Conservation (phyloP, 2,329 filamentous ascomycete species). For the Rhinocladiella similis region DNA sequence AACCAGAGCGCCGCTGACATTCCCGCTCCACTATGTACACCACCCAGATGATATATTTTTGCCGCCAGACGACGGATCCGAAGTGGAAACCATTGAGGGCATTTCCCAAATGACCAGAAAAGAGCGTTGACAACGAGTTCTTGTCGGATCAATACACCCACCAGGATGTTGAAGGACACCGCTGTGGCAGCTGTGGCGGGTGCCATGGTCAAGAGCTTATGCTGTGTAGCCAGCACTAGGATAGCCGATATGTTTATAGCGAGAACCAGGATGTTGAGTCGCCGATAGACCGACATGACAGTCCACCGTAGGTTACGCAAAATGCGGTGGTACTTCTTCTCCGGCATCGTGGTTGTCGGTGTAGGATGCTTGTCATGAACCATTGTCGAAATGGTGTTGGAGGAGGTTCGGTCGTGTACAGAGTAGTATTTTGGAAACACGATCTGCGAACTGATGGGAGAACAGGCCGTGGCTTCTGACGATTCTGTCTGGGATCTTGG, state of each 20-base stretch:
- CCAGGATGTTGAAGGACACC: constrained; percentile 47
- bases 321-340: constrained; percentile 29
- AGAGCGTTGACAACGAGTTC: constrained; percentile 55
- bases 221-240: constrained; percentile 37
- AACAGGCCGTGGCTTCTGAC: constrained; percentile 4
- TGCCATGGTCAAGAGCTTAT: constrained; percentile 35
- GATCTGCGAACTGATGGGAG: neutral
- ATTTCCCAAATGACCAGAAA: constrained; percentile 46
- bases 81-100: constrained; percentile 48
- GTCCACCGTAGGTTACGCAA: constrained; percentile 38
- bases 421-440: neutral
- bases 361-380: constrained; percentile 23
- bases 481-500: constrained; percentile 4
- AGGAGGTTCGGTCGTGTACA: constrained; percentile 15
- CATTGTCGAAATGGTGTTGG: constrained; percentile 19
- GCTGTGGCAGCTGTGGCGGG: constrained; percentile 40
- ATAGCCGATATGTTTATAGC: constrained; percentile 40
- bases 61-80: constrained; percentile 47
- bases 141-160: constrained; percentile 51
- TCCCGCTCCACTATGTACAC: constrained; percentile 54
- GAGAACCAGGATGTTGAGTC: constrained; percentile 45
- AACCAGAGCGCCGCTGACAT: constrained; percentile 52
- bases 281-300: constrained; percentile 43
- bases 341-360: constrained; percentile 21
- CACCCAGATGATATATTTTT: constrained; percentile 57